Conservation (phyloP, 345 rosid species). For the Sisymbrium irio region DNA sequence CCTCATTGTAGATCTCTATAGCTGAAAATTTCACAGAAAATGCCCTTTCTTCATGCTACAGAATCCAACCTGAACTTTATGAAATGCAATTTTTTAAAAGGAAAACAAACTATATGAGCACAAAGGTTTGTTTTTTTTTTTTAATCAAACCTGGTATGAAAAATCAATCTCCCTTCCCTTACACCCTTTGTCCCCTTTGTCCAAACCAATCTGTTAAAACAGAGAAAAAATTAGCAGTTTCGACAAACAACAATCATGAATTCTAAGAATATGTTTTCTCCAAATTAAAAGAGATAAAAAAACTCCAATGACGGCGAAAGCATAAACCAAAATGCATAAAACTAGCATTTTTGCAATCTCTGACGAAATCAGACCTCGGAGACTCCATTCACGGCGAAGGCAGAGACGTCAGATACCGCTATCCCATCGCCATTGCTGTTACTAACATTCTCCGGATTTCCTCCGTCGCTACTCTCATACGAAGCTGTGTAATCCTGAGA, state of each 20-base stretch:
- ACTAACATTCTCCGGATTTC: no score
- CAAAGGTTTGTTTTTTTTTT: not conserved
- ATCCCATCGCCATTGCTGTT: no score
- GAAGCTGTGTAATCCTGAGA: no score
- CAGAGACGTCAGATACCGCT: slow-evolving; percentile 50
- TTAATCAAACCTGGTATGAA: slow-evolving; percentile 53
- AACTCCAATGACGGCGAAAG: no score
- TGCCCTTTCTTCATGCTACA: slow-evolving; percentile 93
- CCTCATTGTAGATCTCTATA: slow-evolving; percentile 96
- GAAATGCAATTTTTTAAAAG: not conserved
- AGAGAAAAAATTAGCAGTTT: not conserved
- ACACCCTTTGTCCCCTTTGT: slow-evolving; percentile 89
- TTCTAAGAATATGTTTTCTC: not conserved
- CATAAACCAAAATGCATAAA: no score
- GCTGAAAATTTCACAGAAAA: slow-evolving; percentile 86
- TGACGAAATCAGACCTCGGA: slow-evolving; percentile 46
- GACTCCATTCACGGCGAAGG: slow-evolving; percentile 82
- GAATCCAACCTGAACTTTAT: not conserved
- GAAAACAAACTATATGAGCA: not conserved
- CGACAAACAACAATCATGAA: not conserved
- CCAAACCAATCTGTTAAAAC: slow-evolving; percentile 66
- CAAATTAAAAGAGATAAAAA: not conserved
- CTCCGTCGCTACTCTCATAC: no score
- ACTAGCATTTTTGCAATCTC: not conserved
- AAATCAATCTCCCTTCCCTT: slow-evolving; percentile 71